Base-by-base conservation (phyloP, 2,329 filamentous ascomycete species). In the Fusarium sp. region DNA sequence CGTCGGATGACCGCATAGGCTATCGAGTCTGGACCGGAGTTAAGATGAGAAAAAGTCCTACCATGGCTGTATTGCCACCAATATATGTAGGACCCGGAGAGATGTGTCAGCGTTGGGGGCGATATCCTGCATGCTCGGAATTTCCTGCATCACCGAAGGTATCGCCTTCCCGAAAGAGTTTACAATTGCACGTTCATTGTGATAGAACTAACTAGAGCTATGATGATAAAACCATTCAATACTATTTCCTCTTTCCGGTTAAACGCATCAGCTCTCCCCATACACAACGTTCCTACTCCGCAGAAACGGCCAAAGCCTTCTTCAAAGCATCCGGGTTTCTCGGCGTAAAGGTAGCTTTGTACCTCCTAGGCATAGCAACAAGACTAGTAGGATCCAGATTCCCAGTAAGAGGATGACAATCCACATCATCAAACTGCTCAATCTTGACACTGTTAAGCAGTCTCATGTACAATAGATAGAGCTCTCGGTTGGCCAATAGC, bases 391-490 rank as follows among this genome's bases (percentile, higher is more conserved):
- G 88, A 72, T 90, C 89, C 5, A 85, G 81, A 68, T 85, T 89
- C 1, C 89, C 89, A 13, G 78, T 79, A 10, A 91, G 79, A 3
- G 89, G 89, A 75, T 91, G 84, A 28, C 84, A 85, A 55, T 90
- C 87, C 1, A 88, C 82, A 9, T 85, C 80, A 42, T 86, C 85
- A 54, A 83, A 78, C 63, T 84, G 84, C 55, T 86, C 79, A 58
- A 91, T 85, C 63, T 85, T 84, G 76, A 91, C 90, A 71, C 86
- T 86, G 75, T 85, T 88, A 27, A 91, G 78, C 68, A 88, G 85
- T 30, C 89, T 83, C 78, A 90, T 83, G 73, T 89, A 91, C 13
- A 89, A 82, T 12, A 90, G 81, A 64, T 92, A 91, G 20, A 91
- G 80, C 74, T 91, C 89, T 3, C 89, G 82, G 72, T 91, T 90